phyloP scores from a whole-genome alignment of 805 yeast species.

The Hanseniaspora occidentalis region DNA sequence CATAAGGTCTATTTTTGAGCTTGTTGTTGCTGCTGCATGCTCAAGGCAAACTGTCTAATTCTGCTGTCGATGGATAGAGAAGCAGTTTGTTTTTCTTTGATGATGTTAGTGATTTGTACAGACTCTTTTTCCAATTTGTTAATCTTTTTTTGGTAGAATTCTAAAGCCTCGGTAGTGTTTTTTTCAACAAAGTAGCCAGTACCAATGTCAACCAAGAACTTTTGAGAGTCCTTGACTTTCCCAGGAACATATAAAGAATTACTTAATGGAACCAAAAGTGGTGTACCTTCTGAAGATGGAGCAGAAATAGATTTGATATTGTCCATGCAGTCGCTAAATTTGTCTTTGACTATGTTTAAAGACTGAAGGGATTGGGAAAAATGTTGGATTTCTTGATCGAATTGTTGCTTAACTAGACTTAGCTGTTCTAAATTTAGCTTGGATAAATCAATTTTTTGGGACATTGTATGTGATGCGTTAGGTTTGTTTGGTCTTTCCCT shows the following conservation, averaged over 20 bases:
- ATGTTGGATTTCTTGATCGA: conserved; percentile 79
- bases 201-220: conserved; percentile 85
- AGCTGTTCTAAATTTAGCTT: conserved; percentile 75
- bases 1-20: no score
- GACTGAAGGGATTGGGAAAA: conserved; percentile 76
- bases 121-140: conserved; percentile 61
- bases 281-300: conserved; percentile 24
- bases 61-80: conserved; percentile 39
- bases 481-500: background rate
- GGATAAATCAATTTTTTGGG: conserved; percentile 43
- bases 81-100: conserved; percentile 58
- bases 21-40: background rate
- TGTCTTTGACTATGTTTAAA: conserved; percentile 65
- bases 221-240: conserved; percentile 45
- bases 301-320: conserved; percentile 47
- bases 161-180: conserved; percentile 46
- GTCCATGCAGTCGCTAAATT: conserved; percentile 67
- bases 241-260: conserved; percentile 88
- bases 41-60: conserved; percentile 26
- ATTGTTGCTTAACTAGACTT: conserved; percentile 65
- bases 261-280: conserved; percentile 75
- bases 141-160: conserved; percentile 64
- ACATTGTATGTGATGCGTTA: conserved; percentile 1
- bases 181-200: conserved; percentile 93
- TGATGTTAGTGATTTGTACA: conserved; percentile 57